These are phyloP conservation scores for Hylodesmum podocarpum DNA, from an alignment of 306 rosid genomes.

Conservation along the genomic window DNA sequence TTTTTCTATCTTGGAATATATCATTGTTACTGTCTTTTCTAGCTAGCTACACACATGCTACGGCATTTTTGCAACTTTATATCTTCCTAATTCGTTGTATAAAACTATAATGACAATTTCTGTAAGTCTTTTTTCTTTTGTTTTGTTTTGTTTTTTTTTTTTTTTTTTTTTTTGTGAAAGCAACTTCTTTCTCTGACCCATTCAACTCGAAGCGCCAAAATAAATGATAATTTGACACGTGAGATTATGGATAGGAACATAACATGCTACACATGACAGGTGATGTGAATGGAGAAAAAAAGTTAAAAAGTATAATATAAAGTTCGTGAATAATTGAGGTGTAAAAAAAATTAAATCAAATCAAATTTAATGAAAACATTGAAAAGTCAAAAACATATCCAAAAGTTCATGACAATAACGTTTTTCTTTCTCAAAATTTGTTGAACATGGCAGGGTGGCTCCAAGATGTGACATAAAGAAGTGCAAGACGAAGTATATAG, in stretches of 20 bases:
- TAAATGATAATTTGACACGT: background rate
- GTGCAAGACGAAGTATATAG: background rate
- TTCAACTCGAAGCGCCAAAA: background rate
- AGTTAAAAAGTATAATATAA: background rate
- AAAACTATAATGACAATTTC: background rate
- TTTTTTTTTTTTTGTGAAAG: too few relatives aligned
- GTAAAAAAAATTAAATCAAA: background rate
- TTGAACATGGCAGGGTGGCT: background rate
- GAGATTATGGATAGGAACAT: background rate
- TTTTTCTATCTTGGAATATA: background rate
- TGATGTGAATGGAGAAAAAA: background rate
- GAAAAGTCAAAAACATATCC: background rate
- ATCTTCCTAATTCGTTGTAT: too few relatives aligned
- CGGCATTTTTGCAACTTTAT: too few relatives aligned
- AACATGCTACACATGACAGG: background rate
- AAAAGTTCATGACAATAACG: slow-evolving; percentile 13
- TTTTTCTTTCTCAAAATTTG: background rate
- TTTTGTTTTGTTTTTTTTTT: too few relatives aligned
- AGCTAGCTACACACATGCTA: background rate
- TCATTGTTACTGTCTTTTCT: background rate
- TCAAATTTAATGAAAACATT: background rate
- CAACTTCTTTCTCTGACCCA: too few relatives aligned
- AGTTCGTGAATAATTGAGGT: background rate
- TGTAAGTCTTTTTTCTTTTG: too few relatives aligned
- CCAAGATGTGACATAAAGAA: slow-evolving; percentile 14